Evolutionary conservation across 805 yeast species (phyloP).

Genomic region (Cyberlindnera mycetangii): DNA sequence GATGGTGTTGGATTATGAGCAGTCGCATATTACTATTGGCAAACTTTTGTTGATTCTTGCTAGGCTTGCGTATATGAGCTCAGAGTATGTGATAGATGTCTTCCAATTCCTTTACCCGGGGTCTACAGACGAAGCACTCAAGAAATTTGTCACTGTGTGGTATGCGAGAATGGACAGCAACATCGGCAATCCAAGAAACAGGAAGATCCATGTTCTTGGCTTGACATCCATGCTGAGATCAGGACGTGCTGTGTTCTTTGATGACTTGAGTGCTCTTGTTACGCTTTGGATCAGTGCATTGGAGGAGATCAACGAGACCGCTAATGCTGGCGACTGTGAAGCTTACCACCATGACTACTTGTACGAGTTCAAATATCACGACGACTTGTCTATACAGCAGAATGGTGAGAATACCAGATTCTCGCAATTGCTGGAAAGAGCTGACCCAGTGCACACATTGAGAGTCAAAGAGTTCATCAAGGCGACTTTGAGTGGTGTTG

Average conservation of each 20-base stretch:
- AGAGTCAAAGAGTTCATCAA: conserved; percentile 45
- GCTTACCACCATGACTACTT: conserved; percentile 45
- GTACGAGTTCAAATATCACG: conserved; percentile 26
- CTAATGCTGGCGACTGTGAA: conserved; percentile 49
- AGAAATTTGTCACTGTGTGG: conserved; percentile 35
- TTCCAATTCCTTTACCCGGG: conserved; percentile 30
- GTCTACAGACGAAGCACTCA: conserved; percentile 28
- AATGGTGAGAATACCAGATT: conserved; percentile 44
- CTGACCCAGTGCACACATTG: conserved; percentile 55
- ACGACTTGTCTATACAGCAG: conserved; percentile 26
- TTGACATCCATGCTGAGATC: conserved; percentile 48
- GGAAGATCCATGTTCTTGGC: conserved; percentile 67
- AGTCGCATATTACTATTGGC: conserved; percentile 30
- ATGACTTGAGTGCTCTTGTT: conserved; percentile 33
- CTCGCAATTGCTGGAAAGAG: conserved; percentile 33
- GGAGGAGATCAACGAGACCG: conserved; percentile 71
- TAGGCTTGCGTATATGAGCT: conserved; percentile 34
- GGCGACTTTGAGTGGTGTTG: conserved; percentile 22
- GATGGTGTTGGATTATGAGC: conserved; percentile 30
- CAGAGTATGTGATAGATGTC: conserved; percentile 26
- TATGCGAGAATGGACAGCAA: conserved; percentile 45
- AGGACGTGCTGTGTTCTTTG: conserved; percentile 30
- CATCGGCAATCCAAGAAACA: conserved; percentile 71
- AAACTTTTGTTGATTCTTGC: conserved; percentile 36
- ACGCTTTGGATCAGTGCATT: conserved; percentile 50